Evolutionary conservation across 2,329 filamentous ascomycete genomes (phyloP).

Genomic region (Aspergillus persii): DNA sequence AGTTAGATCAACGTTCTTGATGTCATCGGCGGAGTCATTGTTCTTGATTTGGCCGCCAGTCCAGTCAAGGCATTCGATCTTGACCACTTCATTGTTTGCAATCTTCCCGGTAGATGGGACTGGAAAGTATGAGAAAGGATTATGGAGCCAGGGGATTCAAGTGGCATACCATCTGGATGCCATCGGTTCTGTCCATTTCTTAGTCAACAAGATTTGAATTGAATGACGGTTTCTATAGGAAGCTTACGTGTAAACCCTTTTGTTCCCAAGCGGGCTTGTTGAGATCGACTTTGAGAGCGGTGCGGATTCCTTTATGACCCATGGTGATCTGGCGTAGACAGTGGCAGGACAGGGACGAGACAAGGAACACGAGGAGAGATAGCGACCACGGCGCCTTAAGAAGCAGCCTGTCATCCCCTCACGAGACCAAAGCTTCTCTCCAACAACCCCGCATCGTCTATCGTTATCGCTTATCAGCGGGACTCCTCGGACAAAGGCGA

Average conservation of each 20-base stretch:
- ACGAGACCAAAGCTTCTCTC: not conserved
- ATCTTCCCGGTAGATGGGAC: conserved; percentile 73
- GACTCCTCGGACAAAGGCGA: not conserved
- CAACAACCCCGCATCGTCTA: conserved; percentile 10
- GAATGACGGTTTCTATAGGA: conserved; percentile 6
- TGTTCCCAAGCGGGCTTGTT: conserved; percentile 71
- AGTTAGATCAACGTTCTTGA: conserved; percentile 80
- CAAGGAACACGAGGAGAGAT: not conserved
- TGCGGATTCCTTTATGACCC: conserved; percentile 57
- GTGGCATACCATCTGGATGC: conserved; percentile 78
- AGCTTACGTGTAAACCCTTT: conserved; percentile 65
- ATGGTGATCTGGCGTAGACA: conserved; percentile 21
- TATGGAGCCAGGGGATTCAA: too few relatives aligned
- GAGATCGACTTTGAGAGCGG: conserved; percentile 69
- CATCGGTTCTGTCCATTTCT: conserved; percentile 67
- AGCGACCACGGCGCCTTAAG: not conserved
- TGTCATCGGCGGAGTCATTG: conserved; percentile 84
- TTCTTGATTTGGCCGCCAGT: conserved; percentile 77
- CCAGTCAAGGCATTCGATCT: conserved; percentile 91
- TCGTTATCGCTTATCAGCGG: conserved; percentile 13
- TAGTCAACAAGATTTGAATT: too few relatives aligned
- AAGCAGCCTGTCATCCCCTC: not conserved
- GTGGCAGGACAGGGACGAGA: not conserved
- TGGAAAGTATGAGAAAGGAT: conserved; percentile 32
- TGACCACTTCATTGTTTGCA: conserved; percentile 80